Base-by-base conservation (phyloP, 345 rosid genomes). In the Citrus glauca region DNA sequence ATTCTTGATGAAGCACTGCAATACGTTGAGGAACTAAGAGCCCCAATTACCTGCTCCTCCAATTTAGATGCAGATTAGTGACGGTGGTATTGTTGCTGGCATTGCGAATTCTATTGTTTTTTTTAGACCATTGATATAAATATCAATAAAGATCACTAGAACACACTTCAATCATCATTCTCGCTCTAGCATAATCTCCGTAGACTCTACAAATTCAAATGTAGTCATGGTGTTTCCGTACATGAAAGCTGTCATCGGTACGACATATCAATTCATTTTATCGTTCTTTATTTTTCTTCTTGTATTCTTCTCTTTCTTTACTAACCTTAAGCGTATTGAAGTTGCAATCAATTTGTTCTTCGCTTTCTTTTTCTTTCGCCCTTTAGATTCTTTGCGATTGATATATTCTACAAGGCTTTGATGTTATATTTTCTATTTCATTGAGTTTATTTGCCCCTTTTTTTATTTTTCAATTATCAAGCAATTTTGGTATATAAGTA, bases 171-270 rank as follows among this genome's bases (percentile, higher is more conserved):
- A 6, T n/a, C 3, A 2, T n/a, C 14, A 61, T 64, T 38, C 80
- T 48, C 40, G 24, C 53, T 19, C 10, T 16, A 9, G 53, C 66
- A 50, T 71, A n/a, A 50, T 30, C 64, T 45, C 76, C 55, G n/a
- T 20, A 64, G 77, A 77, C 81, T 35, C 77, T 1, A 33, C 77
- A 63, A 17, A 24, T n/a, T 55, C 57, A 27, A 79, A 55, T 45
- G 48, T 78, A 28, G 73, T 84, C 85, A 95, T 95, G 98, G 92
- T 81, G 86, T 90, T 95, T 77, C 95, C 95, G 19, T 95, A 82
- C 89, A 91, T 95, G 98, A 98, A 93, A 88, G 86, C 94, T 40
- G 98, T 93, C 64, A 95, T 92, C 24, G 88, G 98, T 95, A 86
- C 48, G 85, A 77, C 74, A 48, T 70, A 28, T 48, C 22, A 7